Evolutionary conservation across 1,284 basidiomycete species (phyloP), one percentile per base, ranked within the genome.

Genomic region (Marasmius fiardii): DNA sequence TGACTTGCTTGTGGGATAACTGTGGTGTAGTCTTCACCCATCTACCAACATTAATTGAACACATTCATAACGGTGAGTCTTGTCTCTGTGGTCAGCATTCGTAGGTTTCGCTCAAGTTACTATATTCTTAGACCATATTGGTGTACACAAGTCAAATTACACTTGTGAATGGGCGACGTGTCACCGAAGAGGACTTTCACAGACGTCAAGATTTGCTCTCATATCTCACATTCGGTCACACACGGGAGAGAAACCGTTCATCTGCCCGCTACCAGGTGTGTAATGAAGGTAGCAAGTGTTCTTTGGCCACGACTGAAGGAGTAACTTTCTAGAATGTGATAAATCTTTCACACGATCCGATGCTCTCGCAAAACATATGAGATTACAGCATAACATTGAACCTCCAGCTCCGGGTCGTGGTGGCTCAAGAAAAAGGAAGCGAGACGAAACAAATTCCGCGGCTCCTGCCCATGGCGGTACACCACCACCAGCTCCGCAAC

Each of bases 331-430:
- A 91, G 93, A 95, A 72, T 95, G 93, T 67, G 93, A 95, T 75
- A 95, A 93, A 68, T 90, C 90, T 0, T 95, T 95, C 68, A 94
- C 93, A 4, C 88, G 93, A 33, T 93, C 92, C 0, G 93, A 95
- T 70, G 93, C 93, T 21, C 82, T 95, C 14, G 88, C 89, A 16
- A 95, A 95, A 66, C 93, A 95, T 68, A 90, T 94, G 85, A 84
- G 92, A 18, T 81, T 91, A 14, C 91, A 93, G 66, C 93, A 95
- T 71, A 85, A 86, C 64, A 86, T 90, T 63, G 78, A 77, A 0
- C 86, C 88, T 0, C 86, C 88, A 1, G 77, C 83, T 6, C 86
- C 88, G 1, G 85, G 85, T 4, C 79, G 88, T 23, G 88, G 87
- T 43, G 83, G 85, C 11, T 79, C 81, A 43, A 77, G 82, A 37